A percentile compares a stretch with the other conserved stretches of the same genome.
phyloP scores from a whole-genome alignment of 768 basidiomycete genomes.

The Neoboletus subvelutipes region DNA sequence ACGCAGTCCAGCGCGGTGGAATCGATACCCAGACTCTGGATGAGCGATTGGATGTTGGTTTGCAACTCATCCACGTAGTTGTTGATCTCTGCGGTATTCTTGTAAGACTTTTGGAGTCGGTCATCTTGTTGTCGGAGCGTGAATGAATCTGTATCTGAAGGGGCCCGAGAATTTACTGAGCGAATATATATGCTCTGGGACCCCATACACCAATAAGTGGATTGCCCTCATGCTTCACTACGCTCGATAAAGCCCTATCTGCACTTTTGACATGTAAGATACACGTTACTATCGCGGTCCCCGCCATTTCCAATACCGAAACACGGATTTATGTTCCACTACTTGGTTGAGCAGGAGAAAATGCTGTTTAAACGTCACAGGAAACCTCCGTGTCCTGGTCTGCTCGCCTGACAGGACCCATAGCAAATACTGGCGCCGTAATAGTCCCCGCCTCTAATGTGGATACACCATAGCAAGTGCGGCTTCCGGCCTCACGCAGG shows the following conservation, averaged over 20 bases:
- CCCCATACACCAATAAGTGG: too few relatives aligned
- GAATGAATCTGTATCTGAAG: constrained; percentile 34
- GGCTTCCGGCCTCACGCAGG: not conserved
- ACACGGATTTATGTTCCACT: too few relatives aligned
- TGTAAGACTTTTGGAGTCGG: constrained; percentile 56
- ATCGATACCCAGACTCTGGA: constrained; percentile 69
- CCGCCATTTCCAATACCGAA: too few relatives aligned
- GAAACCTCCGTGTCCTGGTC: not conserved
- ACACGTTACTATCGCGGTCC: too few relatives aligned
- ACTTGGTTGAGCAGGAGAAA: too few relatives aligned
- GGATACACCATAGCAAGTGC: not conserved
- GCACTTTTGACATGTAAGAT: too few relatives aligned
- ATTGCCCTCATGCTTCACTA: too few relatives aligned
- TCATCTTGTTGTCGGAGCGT: constrained; percentile 39
- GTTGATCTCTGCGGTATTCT: constrained; percentile 61
- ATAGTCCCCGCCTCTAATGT: too few relatives aligned
- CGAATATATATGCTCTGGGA: too few relatives aligned
- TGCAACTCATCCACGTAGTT: constrained; percentile 72
- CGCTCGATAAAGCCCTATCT: too few relatives aligned
- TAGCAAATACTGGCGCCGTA: not conserved
- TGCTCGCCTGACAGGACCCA: not conserved
- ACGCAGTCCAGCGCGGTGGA: constrained; percentile 34
- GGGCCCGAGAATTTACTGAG: too few relatives aligned
- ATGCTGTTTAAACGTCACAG: not conserved
- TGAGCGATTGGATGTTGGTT: constrained; percentile 65